Evolutionary conservation across 78 protist genomes (phyloP), one percentile per base, ranked within the genome.

Genomic region (Pelomyxa schiedti): DNA sequence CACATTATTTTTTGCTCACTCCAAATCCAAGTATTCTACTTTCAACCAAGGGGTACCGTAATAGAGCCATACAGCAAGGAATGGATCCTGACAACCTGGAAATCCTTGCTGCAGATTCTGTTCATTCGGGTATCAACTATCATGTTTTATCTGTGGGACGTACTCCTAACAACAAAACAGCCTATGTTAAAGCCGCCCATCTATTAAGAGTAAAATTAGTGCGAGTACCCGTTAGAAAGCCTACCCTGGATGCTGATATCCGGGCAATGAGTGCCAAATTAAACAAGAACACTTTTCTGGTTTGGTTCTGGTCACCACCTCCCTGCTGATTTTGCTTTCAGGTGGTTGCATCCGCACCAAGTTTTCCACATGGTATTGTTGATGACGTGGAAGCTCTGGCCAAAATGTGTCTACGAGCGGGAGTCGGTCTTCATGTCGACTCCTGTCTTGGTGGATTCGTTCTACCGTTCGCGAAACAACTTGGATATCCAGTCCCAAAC

Each of bases 361-460:
- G 64, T 64, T 91, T 79, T 80, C 91, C 95, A 36, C 89, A 85
- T 38, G 95, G 95, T 26, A 71, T 84, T 53, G 70, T 91, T 38
- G 95, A 91, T 76, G 89, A 85, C 24, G 88, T 91, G 0, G 43
- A 22, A 8, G 52, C 63, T 1, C 35, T 91, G 6, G 80, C 90
- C 16, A 80, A 71, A 37, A 9, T 91, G 24, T 91, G 89, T 2
- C 0, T n/a, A 8, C 40, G 77, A 24, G 1, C 73, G 53, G 79
- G 76, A n/a, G 75, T 91, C 71, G 88, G 90, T 16, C 9, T 88
- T 22, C 95, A 91, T 65, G 91, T 87, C 36, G 95, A 91, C 67
- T 66, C 74, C 36, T 91, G 95, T 66, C 85, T 91, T 24, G 95
- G 95, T 53, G 92, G 95, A 47, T 91, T 91, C 74, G 36, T 86